Evolutionary conservation across 2,329 filamentous ascomycete genomes (phyloP), one percentile per base, ranked within the genome.

Genomic region (Lecanicillium sp.): DNA sequence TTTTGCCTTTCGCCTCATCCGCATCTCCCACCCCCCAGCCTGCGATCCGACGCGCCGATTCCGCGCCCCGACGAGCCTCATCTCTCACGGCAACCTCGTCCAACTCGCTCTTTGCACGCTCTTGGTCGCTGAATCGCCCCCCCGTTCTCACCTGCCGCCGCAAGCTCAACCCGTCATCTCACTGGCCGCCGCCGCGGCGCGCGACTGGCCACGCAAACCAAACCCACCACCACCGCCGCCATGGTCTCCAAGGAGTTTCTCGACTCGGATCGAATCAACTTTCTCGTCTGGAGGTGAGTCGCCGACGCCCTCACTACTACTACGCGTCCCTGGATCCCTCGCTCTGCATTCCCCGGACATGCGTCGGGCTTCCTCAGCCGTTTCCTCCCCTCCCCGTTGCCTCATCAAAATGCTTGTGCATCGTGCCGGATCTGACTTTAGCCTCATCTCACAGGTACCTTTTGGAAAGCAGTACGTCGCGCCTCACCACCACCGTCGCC

Each of bases 201-300:
- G 40, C 40, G 35, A 25, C 30, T 27, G 22, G 17, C 31, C 29
- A 29, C 30, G 34, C 38, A 33, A 25, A 6, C 22, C 22, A 25
- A n/a, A n/a, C n/a, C 34, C 22, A n/a, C n/a, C n/a, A n/a, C n/a
- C n/a, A n/a, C n/a, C n/a, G 19, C 42, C 46, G 55, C 52, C 53
- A 78, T 77, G 73, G 59, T 61, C 49, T 50, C 52, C 54, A 78
- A 77, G 66, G 74, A 79, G 65, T 69, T 69, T 56, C 68, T 82
- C 54, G 73, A 79, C 69, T 79, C 75, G 49, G 71, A 81, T 61
- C 71, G 74, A 68, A 67, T 81, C 70, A 82, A 81, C 68, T 81
- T 77, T 69, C 71, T 82, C 60, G 71, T 82, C 58, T 82, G 78
- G 78, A 79, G 76, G 78, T 82, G 69, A 62, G 77, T 72, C 54